These are phyloP conservation scores for Ichthyophthirius multifiliis DNA, from an alignment of 169 alveolate genomes.

Conservation along the genomic window DNA sequence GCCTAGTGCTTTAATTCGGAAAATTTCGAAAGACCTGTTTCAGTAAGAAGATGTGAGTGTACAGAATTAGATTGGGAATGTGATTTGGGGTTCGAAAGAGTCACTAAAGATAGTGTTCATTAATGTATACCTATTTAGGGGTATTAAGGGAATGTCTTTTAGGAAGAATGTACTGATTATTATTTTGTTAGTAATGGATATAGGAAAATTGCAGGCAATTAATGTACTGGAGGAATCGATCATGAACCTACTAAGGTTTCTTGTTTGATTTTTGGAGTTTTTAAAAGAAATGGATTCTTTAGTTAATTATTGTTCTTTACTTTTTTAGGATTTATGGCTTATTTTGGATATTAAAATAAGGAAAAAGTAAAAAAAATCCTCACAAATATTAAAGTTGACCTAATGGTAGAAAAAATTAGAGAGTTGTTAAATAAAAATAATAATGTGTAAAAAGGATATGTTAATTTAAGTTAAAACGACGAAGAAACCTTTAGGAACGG, in stretches of 20 bases:
- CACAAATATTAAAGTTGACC: too few species aligned
- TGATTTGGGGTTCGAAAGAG: slow-evolving; percentile 57
- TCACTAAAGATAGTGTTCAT: slow-evolving; percentile 11
- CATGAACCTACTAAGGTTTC: slow-evolving; percentile 40
- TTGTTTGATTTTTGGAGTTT: slow-evolving; percentile 51
- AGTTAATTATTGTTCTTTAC: too few species aligned
- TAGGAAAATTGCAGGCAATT: slow-evolving; percentile 68
- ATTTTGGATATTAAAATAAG: too few species aligned
- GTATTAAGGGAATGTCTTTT: slow-evolving; percentile 4
- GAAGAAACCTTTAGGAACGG: too few species aligned
- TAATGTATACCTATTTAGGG: slow-evolving; percentile 14
- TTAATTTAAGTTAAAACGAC: too few species aligned
- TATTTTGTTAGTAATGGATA: slow-evolving; percentile 70
- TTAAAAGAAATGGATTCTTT: too few species aligned
- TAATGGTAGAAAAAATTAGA: too few species aligned
- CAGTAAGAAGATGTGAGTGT: slow-evolving; percentile 49
- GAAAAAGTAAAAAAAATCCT: too few species aligned
- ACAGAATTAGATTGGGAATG: slow-evolving; percentile 76
- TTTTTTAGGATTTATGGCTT: too few species aligned
- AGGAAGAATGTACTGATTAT: slow-evolving; percentile 21
- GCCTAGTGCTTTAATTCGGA: slow-evolving; percentile 67
- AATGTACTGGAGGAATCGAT: slow-evolving; percentile 67
- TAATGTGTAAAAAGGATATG: too few species aligned
- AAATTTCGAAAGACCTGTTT: slow-evolving; percentile 42
- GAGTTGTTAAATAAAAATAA: too few species aligned